Conservation (phyloP, 1,139 yeast genomes). For the Zygoascus sp. region DNA sequence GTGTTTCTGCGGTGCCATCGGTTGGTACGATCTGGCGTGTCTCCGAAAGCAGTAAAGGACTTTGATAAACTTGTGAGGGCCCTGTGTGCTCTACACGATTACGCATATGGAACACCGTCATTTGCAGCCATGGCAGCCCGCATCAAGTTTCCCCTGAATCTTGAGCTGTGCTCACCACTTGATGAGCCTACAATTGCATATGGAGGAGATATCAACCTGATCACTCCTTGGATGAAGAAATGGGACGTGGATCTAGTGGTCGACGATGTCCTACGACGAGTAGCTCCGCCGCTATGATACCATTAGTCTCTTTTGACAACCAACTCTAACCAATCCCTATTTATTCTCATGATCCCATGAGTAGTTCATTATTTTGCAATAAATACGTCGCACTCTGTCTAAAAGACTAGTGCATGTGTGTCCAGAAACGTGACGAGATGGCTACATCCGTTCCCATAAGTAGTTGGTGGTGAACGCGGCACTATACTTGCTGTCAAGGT, state of each 20-base stretch:
- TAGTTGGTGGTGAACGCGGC: slow-evolving; percentile 62
- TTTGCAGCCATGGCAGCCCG: slow-evolving; percentile 47
- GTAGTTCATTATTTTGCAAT: not conserved
- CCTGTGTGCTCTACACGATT: slow-evolving; percentile 41
- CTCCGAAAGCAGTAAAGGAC: slow-evolving; percentile 44
- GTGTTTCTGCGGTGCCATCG: slow-evolving; percentile 49
- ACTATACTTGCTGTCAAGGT: slow-evolving; percentile 54
- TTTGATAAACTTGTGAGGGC: slow-evolving; percentile 40
- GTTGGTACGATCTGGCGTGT: slow-evolving; percentile 47
- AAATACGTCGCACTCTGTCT: not conserved
- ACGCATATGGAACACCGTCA: slow-evolving; percentile 46
- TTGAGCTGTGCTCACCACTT: slow-evolving; percentile 38
- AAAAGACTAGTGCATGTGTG: slow-evolving; percentile 40
- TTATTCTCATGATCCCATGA: not conserved
- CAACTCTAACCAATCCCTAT: not conserved
- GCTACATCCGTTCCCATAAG: slow-evolving; percentile 60
- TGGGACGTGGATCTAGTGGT: slow-evolving; percentile 46
- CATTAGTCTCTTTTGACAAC: too few relatives aligned
- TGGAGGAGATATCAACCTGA: slow-evolving; percentile 47
- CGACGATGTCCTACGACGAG: slow-evolving; percentile 45
- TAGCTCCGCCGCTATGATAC: slow-evolving; percentile 43
- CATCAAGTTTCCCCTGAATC: slow-evolving; percentile 44
- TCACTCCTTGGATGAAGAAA: slow-evolving; percentile 39
- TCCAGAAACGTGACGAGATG: slow-evolving; percentile 63
- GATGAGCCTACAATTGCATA: slow-evolving; percentile 49